Evolutionary conservation across 257 asterid genomes (phyloP), one percentile per base, ranked within the genome.

Genomic region (Linaria vulgaris): DNA sequence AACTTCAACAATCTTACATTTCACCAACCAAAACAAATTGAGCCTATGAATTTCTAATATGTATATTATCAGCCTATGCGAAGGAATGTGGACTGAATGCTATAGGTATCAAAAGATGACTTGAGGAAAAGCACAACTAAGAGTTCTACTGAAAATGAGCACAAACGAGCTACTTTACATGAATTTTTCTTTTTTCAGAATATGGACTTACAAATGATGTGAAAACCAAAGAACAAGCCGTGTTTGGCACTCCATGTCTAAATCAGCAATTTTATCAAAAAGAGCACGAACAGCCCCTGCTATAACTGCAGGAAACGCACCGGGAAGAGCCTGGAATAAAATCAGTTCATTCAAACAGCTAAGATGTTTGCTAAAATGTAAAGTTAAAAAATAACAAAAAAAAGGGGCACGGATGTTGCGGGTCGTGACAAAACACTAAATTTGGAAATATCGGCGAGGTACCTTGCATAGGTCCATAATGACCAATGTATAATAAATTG

Each of bases 251-350:
- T 94, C 99, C 99, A 94, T 94, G 72, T 94, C 99, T 63, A 94
- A 57, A 60, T 90, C 95, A 72, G 91, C 82, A 75, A 94, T 90
- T 82, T 73, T 88, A 60, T 94, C 96, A 73, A 90, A 94, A 69
- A 90, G 97, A 56, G 91, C 84, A 53, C 99, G 97, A 51, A 94
- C 99, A 45, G 97, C 99, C 73, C 99, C 96, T 0, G 99, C 99
- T 46, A 94, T 88, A 67, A 94, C 97, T 47, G 96, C 94, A 7
- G 97, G 99, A 77, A 94, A 94, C 72, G 99, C 99, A 74, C 99
- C 99, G 17, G 99, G 99, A 80, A 94, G 96, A 74, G 97, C 97
- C 98, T 92, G 75, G 50, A 72, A 73, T 19, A 49, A 66, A 64
- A 67, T 43, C 15, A 12, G 12, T 46, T 59, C 11, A 45, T 58